Evolutionary conservation across 2,329 filamentous ascomycete genomes (phyloP).

Genomic region (Remersonia thermophila): DNA sequence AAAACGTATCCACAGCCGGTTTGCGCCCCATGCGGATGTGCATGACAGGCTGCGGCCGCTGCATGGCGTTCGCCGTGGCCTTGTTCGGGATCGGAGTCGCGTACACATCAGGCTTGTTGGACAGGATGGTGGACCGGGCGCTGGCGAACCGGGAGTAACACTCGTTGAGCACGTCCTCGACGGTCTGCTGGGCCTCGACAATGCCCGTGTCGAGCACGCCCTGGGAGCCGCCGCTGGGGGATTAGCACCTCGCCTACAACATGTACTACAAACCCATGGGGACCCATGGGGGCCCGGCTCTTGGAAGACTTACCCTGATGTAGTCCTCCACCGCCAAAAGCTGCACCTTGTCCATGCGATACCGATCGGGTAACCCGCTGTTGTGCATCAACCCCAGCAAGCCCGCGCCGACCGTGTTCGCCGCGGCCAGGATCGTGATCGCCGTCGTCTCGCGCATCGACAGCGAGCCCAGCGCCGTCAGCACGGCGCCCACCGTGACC

Average conservation of each 20-base stretch:
- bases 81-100: not conserved
- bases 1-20: too few species aligned
- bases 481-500: slow-evolving; percentile 34
- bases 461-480: slow-evolving; percentile 38
- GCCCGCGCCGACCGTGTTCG: slow-evolving; percentile 38
- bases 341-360: slow-evolving; percentile 36
- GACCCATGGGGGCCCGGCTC: too few species aligned
- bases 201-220: slow-evolving; percentile 36
- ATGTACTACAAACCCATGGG: too few species aligned
- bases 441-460: slow-evolving; percentile 25
- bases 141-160: slow-evolving; percentile 34
- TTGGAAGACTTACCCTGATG: too few species aligned
- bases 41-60: too few species aligned
- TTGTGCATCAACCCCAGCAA: slow-evolving; percentile 41
- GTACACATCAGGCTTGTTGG: slow-evolving; percentile 31
- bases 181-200: slow-evolving; percentile 28
- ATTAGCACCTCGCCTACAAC: too few species aligned
- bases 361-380: slow-evolving; percentile 39
- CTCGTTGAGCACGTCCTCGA: slow-evolving; percentile 34
- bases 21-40: too few species aligned
- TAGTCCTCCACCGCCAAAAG: slow-evolving; percentile 38
- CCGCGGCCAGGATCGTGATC: slow-evolving; percentile 37
- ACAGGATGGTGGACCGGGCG: slow-evolving; percentile 34
- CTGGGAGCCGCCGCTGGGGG: slow-evolving; percentile 13
- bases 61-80: too few species aligned